Percentiles rank a stretch among this genome's conserved stretches.
phyloP scores from a whole-genome alignment of 805 yeast genomes.

The Naumovozyma castellii region DNA sequence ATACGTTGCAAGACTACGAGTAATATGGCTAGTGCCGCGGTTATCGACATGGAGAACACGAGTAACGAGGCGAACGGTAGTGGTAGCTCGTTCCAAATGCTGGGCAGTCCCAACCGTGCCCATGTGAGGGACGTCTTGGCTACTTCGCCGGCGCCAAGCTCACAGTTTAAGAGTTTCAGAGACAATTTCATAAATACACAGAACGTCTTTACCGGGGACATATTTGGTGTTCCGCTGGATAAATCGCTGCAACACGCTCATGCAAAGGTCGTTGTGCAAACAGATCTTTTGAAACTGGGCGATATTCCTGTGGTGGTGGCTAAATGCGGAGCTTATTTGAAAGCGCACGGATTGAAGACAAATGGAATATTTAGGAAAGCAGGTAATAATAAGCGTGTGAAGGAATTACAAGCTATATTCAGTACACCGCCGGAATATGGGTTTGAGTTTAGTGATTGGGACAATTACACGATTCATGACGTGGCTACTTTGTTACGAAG shows the following conservation, averaged over 20 bases:
- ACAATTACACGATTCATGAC: constrained; percentile 88
- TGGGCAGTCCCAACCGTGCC: not conserved
- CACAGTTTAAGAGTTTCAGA: constrained; percentile 26
- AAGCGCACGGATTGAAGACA: constrained; percentile 61
- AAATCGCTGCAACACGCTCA: constrained; percentile 54
- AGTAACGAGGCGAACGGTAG: no score
- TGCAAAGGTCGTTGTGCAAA: constrained; percentile 54
- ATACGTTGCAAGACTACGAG: no score
- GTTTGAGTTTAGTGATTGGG: constrained; percentile 66
- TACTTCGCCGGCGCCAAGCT: not conserved
- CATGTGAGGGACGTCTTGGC: not conserved
- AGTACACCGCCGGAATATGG: constrained; percentile 85
- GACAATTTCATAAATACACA: constrained; percentile 28
- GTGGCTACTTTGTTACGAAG: constrained; percentile 84
- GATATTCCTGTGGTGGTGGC: constrained; percentile 89
- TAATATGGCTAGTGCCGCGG: no score
- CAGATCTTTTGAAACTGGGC: constrained; percentile 66
- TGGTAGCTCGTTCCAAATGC: not conserved
- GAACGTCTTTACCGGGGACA: constrained; percentile 31
- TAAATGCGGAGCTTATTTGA: constrained; percentile 77
- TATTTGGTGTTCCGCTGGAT: constrained; percentile 72
- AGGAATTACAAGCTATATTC: constrained; percentile 69
- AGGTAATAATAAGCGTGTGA: constrained; percentile 79
- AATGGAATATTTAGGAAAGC: constrained; percentile 91
- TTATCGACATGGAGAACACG: no score